Conservation (phyloP, 176 grass and related monocot species). For the Saccharum spontaneum region DNA sequence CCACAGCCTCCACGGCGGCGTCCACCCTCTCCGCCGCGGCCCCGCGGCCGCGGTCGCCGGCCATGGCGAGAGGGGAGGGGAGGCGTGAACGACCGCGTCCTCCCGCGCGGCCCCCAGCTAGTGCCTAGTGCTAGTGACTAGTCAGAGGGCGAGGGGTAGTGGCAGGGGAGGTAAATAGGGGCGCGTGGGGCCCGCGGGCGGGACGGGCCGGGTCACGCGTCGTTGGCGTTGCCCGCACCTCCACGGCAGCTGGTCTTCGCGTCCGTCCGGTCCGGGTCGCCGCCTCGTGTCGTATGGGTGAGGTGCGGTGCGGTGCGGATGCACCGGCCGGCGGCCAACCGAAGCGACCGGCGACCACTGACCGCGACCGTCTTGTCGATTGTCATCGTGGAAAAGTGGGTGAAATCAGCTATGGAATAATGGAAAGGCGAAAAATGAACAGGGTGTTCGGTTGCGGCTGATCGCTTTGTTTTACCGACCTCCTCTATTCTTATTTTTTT, state of each 20-base stretch:
- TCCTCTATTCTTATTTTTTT: too few species aligned
- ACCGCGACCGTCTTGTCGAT: not conserved
- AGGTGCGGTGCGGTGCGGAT: not conserved
- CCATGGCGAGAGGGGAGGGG: slow-evolving; percentile 19
- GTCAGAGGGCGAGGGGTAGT: not conserved
- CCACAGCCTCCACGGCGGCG: slow-evolving; percentile 34
- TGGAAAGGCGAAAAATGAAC: too few species aligned
- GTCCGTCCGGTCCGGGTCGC: not conserved
- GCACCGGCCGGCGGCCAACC: slow-evolving; percentile 11
- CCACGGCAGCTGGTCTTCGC: slow-evolving; percentile 31
- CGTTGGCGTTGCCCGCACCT: slow-evolving; percentile 17
- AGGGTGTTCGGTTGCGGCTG: too few species aligned
- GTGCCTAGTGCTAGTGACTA: not conserved
- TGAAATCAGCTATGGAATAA: not conserved
- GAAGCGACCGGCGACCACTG: not conserved
- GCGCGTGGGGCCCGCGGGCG: not conserved
- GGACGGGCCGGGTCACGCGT: slow-evolving; percentile 4
- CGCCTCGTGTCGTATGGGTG: not conserved
- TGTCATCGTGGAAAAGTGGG: not conserved
- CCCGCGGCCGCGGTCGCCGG: slow-evolving; percentile 20
- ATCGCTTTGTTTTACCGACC: too few species aligned
- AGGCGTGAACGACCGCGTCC: not conserved
- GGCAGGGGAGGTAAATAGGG: slow-evolving; percentile 30
- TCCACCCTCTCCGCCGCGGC: slow-evolving; percentile 22
- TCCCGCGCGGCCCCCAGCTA: not conserved